phyloP scores from a whole-genome alignment of 2,329 filamentous ascomycete genomes.

The Cordyceps cateniannulata region DNA sequence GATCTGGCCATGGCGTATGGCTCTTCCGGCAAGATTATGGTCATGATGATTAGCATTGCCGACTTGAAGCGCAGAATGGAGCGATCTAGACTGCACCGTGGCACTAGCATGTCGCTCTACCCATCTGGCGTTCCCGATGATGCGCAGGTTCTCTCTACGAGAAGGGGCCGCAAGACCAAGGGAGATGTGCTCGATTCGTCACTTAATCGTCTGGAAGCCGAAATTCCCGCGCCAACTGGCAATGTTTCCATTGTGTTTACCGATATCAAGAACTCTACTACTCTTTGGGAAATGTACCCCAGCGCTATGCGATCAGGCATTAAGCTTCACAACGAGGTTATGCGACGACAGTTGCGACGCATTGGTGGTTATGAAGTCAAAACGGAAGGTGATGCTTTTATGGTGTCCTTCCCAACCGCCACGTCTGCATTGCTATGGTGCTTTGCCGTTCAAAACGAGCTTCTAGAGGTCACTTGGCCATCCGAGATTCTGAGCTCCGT shows the following conservation, averaged over 20 bases:
- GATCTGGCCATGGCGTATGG: slow-evolving; percentile 96
- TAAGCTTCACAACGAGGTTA: slow-evolving; percentile 94
- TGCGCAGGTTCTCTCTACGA: slow-evolving; percentile 54
- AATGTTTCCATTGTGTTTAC: slow-evolving; percentile 94
- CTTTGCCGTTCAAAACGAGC: slow-evolving; percentile 83
- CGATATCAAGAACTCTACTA: slow-evolving; percentile 97
- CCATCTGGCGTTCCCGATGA: slow-evolving; percentile 69
- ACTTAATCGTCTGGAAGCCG: slow-evolving; percentile 77
- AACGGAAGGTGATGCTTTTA: slow-evolving; percentile 98
- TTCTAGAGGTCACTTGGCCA: slow-evolving; percentile 89
- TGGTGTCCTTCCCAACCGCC: slow-evolving; percentile 96
- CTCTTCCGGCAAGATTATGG: slow-evolving; percentile 92
- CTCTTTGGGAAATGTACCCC: slow-evolving; percentile 91
- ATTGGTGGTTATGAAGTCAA: slow-evolving; percentile 99
- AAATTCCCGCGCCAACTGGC: slow-evolving; percentile 85
- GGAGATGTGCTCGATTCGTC: slow-evolving; percentile 73
- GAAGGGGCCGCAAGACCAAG: slow-evolving; percentile 59
- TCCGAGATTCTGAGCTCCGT: slow-evolving; percentile 83
- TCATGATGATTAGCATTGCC: slow-evolving; percentile 93
- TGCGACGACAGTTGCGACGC: slow-evolving; percentile 85
- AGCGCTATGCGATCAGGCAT: slow-evolving; percentile 95
- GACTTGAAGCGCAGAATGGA: slow-evolving; percentile 81
- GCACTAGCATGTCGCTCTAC: slow-evolving; percentile 79
- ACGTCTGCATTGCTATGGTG: slow-evolving; percentile 94
- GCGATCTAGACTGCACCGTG: slow-evolving; percentile 64